Percentiles rank a stretch among this genome's conserved stretches.
Evolutionary conservation across 2,329 filamentous ascomycete species (phyloP).

Genomic region (Passalora sequoiae): DNA sequence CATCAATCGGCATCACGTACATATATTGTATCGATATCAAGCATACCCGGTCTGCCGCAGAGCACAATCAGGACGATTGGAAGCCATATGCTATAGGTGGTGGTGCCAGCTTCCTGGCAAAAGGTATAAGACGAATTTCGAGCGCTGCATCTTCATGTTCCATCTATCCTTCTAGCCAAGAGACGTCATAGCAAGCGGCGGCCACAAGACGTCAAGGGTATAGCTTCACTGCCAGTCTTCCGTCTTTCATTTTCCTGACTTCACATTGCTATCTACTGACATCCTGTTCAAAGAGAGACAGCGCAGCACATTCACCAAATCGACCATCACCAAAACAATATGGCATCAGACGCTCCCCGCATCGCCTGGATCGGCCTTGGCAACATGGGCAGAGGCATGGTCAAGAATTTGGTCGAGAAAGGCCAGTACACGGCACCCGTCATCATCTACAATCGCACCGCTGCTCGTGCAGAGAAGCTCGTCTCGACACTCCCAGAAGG

Average conservation of each 20-base stretch:
- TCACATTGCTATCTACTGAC: neutral
- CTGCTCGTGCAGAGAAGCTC: conserved; percentile 59
- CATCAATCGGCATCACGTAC: no score
- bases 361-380: conserved; percentile 77
- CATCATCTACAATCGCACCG: conserved; percentile 75
- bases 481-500: conserved; percentile 54
- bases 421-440: conserved; percentile 65
- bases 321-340: no score
- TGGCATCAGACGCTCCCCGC: conserved; percentile 21
- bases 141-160: no score
- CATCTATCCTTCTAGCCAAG: neutral
- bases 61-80: no score
- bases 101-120: no score
- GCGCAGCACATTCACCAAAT: no score
- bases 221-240: neutral
- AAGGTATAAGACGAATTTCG: no score
- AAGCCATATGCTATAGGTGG: no score
- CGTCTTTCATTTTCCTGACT: no score
- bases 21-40: no score
- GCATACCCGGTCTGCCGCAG: no score
- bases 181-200: neutral
- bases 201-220: neutral
- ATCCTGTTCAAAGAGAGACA: neutral
- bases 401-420: conserved; percentile 75
- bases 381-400: conserved; percentile 85